Evolutionary conservation across 1,284 basidiomycete species (phyloP), one percentile per base, ranked within the genome.

Genomic region (Ceratobasidium sp.): DNA sequence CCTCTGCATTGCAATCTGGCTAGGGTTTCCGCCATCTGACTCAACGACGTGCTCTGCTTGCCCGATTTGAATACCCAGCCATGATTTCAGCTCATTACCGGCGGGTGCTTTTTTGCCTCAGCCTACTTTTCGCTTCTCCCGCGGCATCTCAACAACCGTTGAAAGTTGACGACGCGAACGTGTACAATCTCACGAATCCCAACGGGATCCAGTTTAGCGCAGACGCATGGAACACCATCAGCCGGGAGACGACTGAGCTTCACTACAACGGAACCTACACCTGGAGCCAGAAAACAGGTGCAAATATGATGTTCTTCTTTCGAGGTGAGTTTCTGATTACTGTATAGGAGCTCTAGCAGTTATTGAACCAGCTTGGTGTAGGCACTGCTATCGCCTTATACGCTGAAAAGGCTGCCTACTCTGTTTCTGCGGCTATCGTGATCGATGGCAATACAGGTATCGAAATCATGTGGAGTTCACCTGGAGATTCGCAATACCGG

Each of bases 81-180:
- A 54, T 54, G 50, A 18, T 54, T n/a, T 54, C 50, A 9, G 50
- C 50, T n/a, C n/a, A n/a, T 54, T 16, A 9, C 50, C 7, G n/a
- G n/a, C n/a, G n/a, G n/a, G n/a, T 28, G 18, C 50, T 54, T n/a
- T 21, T 54, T 11, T 54, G 50, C 23, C 26, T 28, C n/a, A 28
- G 23, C 2, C 8, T 54, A 9, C 23, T 26, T 6, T 54, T 21
- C 50, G 50, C 50, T 3, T 5, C 50, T 6, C 50, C 26, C 32
- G 50, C 50, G 8, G 6, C 32, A 4, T 6, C 50, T 5, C 50
- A 54, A 28, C 11, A 21, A 7, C 26, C 21, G 7, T 28, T 59
- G 38, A 14, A 43, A 26, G 16, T 63, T 43, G 61, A 63, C 30
- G 61, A 63, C 46, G 21, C 61, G 21, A n/a, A 63, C 38, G 61